Base-by-base conservation (phyloP, 495 filamentous ascomycete species). In the Terfezia claveryi region DNA sequence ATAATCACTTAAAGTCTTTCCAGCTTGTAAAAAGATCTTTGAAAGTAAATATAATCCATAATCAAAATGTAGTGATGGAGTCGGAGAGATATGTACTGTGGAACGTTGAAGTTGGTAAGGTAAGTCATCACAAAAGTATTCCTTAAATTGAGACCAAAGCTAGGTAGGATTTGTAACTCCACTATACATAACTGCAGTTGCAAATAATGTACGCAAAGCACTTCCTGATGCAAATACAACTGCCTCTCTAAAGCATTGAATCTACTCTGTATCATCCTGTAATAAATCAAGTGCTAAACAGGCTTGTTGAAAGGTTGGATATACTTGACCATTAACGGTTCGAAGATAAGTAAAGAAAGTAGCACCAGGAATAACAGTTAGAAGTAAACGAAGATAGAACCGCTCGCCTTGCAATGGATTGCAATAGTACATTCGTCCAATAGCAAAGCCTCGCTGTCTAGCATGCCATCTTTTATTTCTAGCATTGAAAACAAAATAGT, bases 401-500 rank as follows among this genome's bases (percentile, higher is more conserved):
- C 23, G 3, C 27, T 51, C 14, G 4, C 50, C 14, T 23, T 20
- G 5, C 5, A 23, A 23, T 51, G 50, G 11, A 27, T 23, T 51
- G 12, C 6, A 20, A 20, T 23, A 4, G 4, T 23, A 20, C 23
- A 51, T 23, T 20, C 50, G 2, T 16, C 5, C 14, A 2, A 51
- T 51, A 20, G 50, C 6, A 20, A 23, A 20, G 11, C 50, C 50
- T 23, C 23, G 11, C 14, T 51, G 5, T 12, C 50, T n/a, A 12
- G 5, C 0, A 51, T 23, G 6, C 23, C 14, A 51, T 12, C 11
- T 10, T 32, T 51, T 51, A n/a, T 32, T 32, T 27, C 1, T 16
- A 0, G 5, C 6, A 16, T 61, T 52, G 12, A n/a, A 61, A 9
- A 53, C 53, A 56, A 36, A 58, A 53, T 59, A 12, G 12, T 16